These are phyloP conservation scores for Trypanosoma platydactyli DNA, from an alignment of 208 protist species.

Conservation along the genomic window DNA sequence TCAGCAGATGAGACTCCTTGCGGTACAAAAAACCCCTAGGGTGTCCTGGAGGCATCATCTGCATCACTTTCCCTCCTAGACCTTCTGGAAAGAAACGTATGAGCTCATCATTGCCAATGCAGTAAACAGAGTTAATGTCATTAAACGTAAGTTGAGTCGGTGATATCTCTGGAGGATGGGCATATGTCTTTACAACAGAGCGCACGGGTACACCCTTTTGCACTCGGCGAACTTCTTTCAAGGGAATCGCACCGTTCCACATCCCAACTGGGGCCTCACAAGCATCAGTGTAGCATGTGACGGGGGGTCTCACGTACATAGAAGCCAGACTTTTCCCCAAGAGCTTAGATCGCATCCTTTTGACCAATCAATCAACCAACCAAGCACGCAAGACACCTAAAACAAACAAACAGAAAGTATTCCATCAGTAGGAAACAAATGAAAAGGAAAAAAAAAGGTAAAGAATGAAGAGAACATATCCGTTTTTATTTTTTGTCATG, in stretches of 20 bases:
- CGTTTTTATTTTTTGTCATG: no score
- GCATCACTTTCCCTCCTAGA: slow-evolving; percentile 87
- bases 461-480: slow-evolving; percentile 1
- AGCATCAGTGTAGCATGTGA: slow-evolving; percentile 82
- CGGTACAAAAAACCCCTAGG: slow-evolving; percentile 91
- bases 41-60: slow-evolving; percentile 89
- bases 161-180: slow-evolving; percentile 68
- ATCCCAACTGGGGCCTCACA: slow-evolving; percentile 85
- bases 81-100: slow-evolving; percentile 85
- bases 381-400: slow-evolving; percentile 12
- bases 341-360: slow-evolving; percentile 44
- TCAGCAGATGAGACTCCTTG: slow-evolving; percentile 87
- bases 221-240: slow-evolving; percentile 64
- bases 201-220: slow-evolving; percentile 51
- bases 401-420: not conserved
- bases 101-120: slow-evolving; percentile 88
- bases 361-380: slow-evolving; percentile 1
- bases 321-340: slow-evolving; percentile 52
- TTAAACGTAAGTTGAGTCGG: slow-evolving; percentile 72
- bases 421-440: not conserved
- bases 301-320: slow-evolving; percentile 53
- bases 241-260: slow-evolving; percentile 85
- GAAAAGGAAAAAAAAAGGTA: slow-evolving; percentile 1
- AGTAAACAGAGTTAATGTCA: slow-evolving; percentile 91
- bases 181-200: slow-evolving; percentile 72